phyloP scores from a whole-genome alignment of 352 stramenopile species.

The Thalassiosira mediterranea region DNA sequence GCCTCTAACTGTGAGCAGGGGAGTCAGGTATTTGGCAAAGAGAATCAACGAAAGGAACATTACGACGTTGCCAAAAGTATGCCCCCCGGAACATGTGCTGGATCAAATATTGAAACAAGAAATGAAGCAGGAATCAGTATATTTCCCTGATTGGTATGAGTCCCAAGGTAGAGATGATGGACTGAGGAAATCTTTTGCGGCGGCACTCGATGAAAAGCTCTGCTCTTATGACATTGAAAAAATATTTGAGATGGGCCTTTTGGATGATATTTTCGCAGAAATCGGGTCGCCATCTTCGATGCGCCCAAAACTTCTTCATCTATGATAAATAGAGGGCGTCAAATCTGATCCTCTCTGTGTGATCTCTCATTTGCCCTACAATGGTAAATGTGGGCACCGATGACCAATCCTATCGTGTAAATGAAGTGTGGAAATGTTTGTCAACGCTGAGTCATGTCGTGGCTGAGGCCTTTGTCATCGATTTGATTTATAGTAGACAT shows the following conservation, averaged over 20 bases:
- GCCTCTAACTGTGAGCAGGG: background rate
- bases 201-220: background rate
- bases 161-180: slow-evolving; percentile 7
- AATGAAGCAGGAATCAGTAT: slow-evolving; percentile 13
- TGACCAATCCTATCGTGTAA: too few relatives aligned
- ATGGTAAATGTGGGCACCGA: too few relatives aligned
- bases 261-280: slow-evolving; percentile 13
- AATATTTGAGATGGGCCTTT: slow-evolving; percentile 22
- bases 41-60: background rate
- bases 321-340: too few relatives aligned
- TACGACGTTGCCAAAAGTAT: slow-evolving; percentile 1
- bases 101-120: slow-evolving; percentile 7
- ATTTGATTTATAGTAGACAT: too few relatives aligned
- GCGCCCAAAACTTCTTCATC: too few relatives aligned
- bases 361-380: too few relatives aligned
- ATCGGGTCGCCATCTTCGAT: too few relatives aligned
- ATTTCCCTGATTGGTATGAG: slow-evolving; percentile 24
- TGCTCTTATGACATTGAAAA: slow-evolving; percentile 16
- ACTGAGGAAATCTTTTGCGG: slow-evolving; percentile 13
- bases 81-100: slow-evolving; percentile 1
- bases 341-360: too few relatives aligned
- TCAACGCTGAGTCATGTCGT: too few relatives aligned
- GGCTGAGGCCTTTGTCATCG: too few relatives aligned
- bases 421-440: too few relatives aligned
- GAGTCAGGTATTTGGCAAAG: background rate